Evolutionary conservation across 2,329 filamentous ascomycete genomes (phyloP).

Genomic region (Colletotrichum trifolii): DNA sequence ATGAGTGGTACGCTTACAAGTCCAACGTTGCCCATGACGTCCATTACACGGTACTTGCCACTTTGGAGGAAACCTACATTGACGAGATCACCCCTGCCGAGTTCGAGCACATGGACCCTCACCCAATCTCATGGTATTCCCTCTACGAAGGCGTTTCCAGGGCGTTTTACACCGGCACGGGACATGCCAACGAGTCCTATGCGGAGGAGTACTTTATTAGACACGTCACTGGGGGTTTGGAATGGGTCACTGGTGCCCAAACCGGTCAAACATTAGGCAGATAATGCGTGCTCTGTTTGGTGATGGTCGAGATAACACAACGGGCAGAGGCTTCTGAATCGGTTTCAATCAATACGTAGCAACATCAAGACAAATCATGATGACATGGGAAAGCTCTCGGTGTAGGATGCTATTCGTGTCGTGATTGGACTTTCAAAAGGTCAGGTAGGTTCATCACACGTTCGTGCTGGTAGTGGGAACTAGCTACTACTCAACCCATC

Average conservation of each 20-base stretch:
- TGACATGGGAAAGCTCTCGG: too few relatives aligned
- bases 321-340: too few relatives aligned
- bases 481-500: too few relatives aligned
- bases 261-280: fast-evolving
- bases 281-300: too few relatives aligned
- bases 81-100: neutral
- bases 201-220: neutral
- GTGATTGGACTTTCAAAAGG: too few relatives aligned
- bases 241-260: neutral
- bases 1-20: neutral
- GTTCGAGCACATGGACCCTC: neutral
- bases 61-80: neutral
- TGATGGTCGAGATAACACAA: too few relatives aligned
- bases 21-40: neutral
- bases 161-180: slow-evolving; percentile 2
- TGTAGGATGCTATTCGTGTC: too few relatives aligned
- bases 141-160: neutral
- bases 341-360: too few relatives aligned
- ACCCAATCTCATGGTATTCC: neutral
- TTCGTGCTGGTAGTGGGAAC: too few relatives aligned
- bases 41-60: neutral
- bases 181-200: neutral
- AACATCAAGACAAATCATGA: too few relatives aligned
- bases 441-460: too few relatives aligned
- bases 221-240: neutral